phyloP scores from a whole-genome alignment of 768 basidiomycete species.

The Heimioporus sp. region DNA sequence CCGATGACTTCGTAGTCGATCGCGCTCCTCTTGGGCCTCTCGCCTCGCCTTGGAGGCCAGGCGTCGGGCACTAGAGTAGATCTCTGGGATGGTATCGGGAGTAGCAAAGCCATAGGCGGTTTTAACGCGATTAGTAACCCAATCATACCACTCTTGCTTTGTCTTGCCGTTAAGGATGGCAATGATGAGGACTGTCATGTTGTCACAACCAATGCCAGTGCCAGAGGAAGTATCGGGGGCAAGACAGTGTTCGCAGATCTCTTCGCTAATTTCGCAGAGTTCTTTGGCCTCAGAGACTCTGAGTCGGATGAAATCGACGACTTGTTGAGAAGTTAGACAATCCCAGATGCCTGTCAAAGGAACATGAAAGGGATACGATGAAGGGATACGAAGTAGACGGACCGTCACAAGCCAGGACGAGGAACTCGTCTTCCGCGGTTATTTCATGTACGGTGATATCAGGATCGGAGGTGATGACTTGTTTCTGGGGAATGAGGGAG shows the following conservation, averaged over 20 bases:
- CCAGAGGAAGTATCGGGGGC: conserved; percentile 91
- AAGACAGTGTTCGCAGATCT: conserved; percentile 89
- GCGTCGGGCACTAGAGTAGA: conserved; percentile 67
- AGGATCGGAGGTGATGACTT: conserved; percentile 94
- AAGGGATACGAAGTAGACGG: conserved; percentile 17
- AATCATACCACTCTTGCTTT: conserved; percentile 89
- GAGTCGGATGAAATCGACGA: conserved; percentile 83
- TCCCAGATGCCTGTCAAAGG: conserved; percentile 90
- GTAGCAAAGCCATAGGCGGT: conserved; percentile 74
- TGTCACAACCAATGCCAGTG: conserved; percentile 95
- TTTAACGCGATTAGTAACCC: conserved; percentile 83
- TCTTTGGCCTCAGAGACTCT: conserved; percentile 76
- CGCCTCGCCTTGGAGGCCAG: conserved; percentile 60
- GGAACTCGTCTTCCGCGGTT: conserved; percentile 90
- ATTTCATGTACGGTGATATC: conserved; percentile 83
- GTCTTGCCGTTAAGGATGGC: conserved; percentile 85
- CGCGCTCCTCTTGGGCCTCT: conserved; percentile 54
- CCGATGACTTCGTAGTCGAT: conserved; percentile 37
- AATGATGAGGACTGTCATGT: conserved; percentile 95
- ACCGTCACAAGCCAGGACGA: conserved; percentile 98
- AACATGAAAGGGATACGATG: conserved; percentile 1
- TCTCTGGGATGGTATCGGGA: conserved; percentile 69
- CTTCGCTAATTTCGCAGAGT: conserved; percentile 81
- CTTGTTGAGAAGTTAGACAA: conserved; percentile 90
- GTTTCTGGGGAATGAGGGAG: conserved; percentile 75